Percentiles rank a stretch among this genome's conserved stretches.
These are phyloP conservation scores for Daedaleopsis sinensis DNA, from an alignment of 768 basidiomycete species.

Conservation along the genomic window DNA sequence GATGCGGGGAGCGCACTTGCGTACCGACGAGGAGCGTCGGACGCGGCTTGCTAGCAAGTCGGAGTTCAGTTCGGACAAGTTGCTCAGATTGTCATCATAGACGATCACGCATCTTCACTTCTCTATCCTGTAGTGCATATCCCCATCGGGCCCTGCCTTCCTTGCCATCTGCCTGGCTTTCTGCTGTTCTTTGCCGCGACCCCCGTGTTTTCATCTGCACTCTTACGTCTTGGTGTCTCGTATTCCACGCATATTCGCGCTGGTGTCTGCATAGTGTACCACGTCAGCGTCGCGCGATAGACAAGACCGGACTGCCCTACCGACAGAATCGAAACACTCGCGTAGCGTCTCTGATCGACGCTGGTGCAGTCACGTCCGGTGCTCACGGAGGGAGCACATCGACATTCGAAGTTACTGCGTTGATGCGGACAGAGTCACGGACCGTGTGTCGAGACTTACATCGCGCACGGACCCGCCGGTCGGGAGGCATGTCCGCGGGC, in stretches of 20 bases:
- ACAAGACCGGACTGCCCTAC: too few relatives aligned
- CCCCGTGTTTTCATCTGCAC: conserved; percentile 6
- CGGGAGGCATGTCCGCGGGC: too few relatives aligned
- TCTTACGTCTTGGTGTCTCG: conserved; percentile 22
- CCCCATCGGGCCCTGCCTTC: conserved; percentile 10
- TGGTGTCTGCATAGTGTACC: conserved; percentile 23
- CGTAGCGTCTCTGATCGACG: too few relatives aligned
- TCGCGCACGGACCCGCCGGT: too few relatives aligned
- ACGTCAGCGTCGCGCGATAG: too few relatives aligned
- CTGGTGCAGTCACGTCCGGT: too few relatives aligned
- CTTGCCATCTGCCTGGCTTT: conserved; percentile 11
- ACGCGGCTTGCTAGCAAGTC: conserved; percentile 64
- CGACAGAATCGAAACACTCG: too few relatives aligned
- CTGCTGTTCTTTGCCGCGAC: conserved; percentile 1
- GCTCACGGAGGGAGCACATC: too few relatives aligned
- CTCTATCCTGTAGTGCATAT: conserved; percentile 2
- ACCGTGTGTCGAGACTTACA: too few relatives aligned
- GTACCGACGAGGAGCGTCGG: conserved; percentile 57
- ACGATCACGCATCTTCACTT: conserved; percentile 24
- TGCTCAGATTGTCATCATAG: conserved; percentile 62
- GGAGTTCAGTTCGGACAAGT: conserved; percentile 52
- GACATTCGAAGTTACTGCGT: too few relatives aligned
- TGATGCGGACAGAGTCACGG: too few relatives aligned
- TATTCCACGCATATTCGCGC: conserved; percentile 23
- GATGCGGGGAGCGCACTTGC: conserved; percentile 69